Evolutionary conservation across 192 early-diverging fungal species (phyloP), one percentile per base, ranked within the genome.

Genomic region (Chytriomyces hyalinus): DNA sequence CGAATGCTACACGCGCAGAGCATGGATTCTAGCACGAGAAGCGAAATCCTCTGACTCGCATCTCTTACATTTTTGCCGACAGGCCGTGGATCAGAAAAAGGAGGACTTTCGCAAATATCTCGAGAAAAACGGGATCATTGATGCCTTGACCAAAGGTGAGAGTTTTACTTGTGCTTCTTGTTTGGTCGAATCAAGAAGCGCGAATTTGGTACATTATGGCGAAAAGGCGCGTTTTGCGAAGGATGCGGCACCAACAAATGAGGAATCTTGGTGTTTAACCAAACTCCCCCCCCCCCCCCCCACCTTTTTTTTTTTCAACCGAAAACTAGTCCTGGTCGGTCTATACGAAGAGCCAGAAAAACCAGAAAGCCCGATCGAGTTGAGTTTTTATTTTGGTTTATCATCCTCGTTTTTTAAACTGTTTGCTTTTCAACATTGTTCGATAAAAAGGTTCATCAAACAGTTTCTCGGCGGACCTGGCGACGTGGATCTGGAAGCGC

Each of bases 281-380:
- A 47, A 45, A 68, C 2, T 6, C 0, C 22, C 6, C 20, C 6
- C 53, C n/a, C n/a, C n/a, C n/a, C n/a, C n/a, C 11, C 11, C 63
- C 45, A 67, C 11, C 6, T 11, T 44, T 26, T 67, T 11, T 44
- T 26, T 26, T 36, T 0, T 36, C 36, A 36, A 36, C 36, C 36
- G 36, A 36, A 50, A 44, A n/a, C 13, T 51, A 90, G 89, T 90
- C 6, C 80, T 90, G 46, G 89, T 90, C 20, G 89, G 87, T 6
- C 83, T 90, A 57, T 90, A 90, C 67, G 89, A 90, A 67, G 88
- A 90, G 70, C 88, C 89, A 2, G 89, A 90, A 70, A 90, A 90
- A 72, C 89, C 89, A 45, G 89, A 90, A 71, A 82, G 57, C n/a
- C 86, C 89, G 17, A 76, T 87, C 48, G 89, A 90, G 85, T 89